Percentiles rank a stretch among this genome's conserved stretches.
These are phyloP conservation scores for Oryza australiensis DNA, from an alignment of 176 grass and related monocot species.

Conservation along the genomic window DNA sequence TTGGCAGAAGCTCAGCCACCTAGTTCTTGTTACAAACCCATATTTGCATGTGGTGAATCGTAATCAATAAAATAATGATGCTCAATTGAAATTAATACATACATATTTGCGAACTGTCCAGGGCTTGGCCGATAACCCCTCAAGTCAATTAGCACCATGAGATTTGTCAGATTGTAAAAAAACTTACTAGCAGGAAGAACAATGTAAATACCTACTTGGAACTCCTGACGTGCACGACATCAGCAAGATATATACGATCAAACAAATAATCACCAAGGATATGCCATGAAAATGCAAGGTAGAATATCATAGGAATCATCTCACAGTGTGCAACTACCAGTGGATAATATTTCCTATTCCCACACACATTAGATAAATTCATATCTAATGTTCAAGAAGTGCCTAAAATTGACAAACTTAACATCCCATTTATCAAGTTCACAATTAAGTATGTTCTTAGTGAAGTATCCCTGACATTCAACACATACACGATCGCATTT, in stretches of 20 bases:
- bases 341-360: slow-evolving; percentile 28
- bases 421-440: neutral
- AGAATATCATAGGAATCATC: slow-evolving; percentile 10
- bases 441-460: neutral
- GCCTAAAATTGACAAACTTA: neutral
- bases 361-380: neutral
- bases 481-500: neutral
- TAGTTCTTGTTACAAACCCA: slow-evolving; percentile 78
- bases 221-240: slow-evolving; percentile 48
- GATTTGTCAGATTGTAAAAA: slow-evolving; percentile 84
- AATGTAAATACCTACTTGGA: slow-evolving; percentile 79
- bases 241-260: slow-evolving; percentile 44
- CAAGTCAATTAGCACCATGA: slow-evolving; percentile 80
- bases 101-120: slow-evolving; percentile 79
- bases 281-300: slow-evolving; percentile 22
- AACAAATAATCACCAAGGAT: slow-evolving; percentile 37
- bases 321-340: slow-evolving; percentile 15
- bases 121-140: slow-evolving; percentile 70
- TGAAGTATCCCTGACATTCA: too few relatives aligned
- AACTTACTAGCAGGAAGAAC: slow-evolving; percentile 66
- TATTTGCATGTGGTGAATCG: slow-evolving; percentile 52
- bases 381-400: neutral
- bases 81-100: slow-evolving; percentile 87
- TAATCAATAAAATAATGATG: slow-evolving; percentile 48
- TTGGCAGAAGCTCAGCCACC: slow-evolving; percentile 68